Base-by-base conservation (phyloP, 1,284 basidiomycete species). In the Ganoderma lingzhi region DNA sequence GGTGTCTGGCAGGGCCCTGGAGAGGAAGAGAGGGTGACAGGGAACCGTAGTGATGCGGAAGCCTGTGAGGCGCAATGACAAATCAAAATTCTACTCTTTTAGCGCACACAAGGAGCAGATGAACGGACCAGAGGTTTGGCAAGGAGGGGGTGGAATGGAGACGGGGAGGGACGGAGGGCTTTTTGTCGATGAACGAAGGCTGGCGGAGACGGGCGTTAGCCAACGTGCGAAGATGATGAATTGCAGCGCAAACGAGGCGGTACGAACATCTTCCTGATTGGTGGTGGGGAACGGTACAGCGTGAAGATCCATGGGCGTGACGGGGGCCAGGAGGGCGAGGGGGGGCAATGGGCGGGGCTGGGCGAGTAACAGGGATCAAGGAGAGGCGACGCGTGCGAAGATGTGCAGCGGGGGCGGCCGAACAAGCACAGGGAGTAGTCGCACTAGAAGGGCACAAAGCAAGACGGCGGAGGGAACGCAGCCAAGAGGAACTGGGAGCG, bases 201-300 rank as follows among this genome's bases (percentile, higher is more conserved):
- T 70, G 64, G 23, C 55, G 15, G 30, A 6, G 66, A 59, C 35
- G 67, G 69, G 68, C 66, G 70, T 67, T 35, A 70, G 55, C 10
- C 6, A 42, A 68, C 68, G 71, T 70, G 71, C 64, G 71, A 71
- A 67, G 60, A 69, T 67, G 69, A 56, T 60, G 67, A 66, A 44
- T 51, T 65, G 67, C 30, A 56, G 64, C 55, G 63, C 45, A 71
- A 51, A 41, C 53, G 64, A 68, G 68, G 66, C 67, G 35, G 66
- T 62, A 71, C 76, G 39, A 42, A 78, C 78, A 71, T 79, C 77
- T 66, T 76, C 77, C 59, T 73, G 73, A 64, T 73, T 75, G 28
- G 75, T 68, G 67, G 74, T 75, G 39, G 78, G 78, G 70, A 79
- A 79, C 42, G 78, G 76, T 42, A 79, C 73, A 56, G 74, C 66